Base-by-base conservation (phyloP, 169 alveolate genomes). In the Plasmodium coatneyi region DNA sequence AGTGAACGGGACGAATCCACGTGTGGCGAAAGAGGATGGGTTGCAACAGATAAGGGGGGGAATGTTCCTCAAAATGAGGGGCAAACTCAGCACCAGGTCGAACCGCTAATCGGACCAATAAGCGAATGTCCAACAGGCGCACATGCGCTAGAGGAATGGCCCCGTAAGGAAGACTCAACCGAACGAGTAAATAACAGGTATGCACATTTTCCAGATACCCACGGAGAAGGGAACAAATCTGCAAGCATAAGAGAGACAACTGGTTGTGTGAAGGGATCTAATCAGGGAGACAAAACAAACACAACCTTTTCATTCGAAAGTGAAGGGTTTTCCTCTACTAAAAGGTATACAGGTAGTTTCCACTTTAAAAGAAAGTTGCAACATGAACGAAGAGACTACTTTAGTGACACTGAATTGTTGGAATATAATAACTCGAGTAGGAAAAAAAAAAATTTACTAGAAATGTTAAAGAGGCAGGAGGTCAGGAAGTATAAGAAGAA, bases 371-470 rank as follows among this genome's bases (percentile, higher is more conserved):
- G 84, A 70, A 25, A 72, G 30, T 32, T 86, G 9, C 80, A 54
- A 5, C 76, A 76, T 74, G 32, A 49, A n/a, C 10, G 46, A 10
- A 72, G 84, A 34, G 49, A 30, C 36, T 52, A 86, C 66, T 86
- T 86, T n/a, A 86, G 93, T 36, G 93, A 86, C 70, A 54, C 93
- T 2, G 93, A 74, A 72, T 78, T 86, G 22, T 52, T 86, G 41
- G 34, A 39, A 49, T 86, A 49, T 46, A 49, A 86, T 43, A 86
- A 86, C 43, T 25, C 49, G 39, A 32, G 70, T 86, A 52, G 80
- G 66, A 86, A 78, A 74, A 76, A 86, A 86, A 46, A 54, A 52
- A 72, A 74, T 30, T 70, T 86, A 52, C 46, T 32, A 74, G 80
- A 54, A 43, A 74, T 74, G 80, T 74, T 86, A 76, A 86, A 36